These are phyloP conservation scores for Termitomyces eurrhizus DNA, from an alignment of 768 basidiomycete genomes.

Conservation along the genomic window DNA sequence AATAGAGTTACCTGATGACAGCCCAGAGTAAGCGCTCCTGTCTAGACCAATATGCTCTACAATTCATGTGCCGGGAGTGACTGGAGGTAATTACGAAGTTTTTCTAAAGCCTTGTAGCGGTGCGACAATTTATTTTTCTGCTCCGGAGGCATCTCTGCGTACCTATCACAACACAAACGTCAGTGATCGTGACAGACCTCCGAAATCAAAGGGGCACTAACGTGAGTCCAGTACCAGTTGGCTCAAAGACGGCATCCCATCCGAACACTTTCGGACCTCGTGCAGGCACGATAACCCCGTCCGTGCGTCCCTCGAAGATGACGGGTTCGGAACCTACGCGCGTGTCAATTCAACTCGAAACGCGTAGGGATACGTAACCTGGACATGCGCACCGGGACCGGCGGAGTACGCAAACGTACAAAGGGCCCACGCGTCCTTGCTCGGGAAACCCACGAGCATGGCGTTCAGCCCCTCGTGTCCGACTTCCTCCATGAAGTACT, in stretches of 20 bases:
- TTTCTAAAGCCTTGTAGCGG: conserved; percentile 68
- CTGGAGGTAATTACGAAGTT: conserved; percentile 51
- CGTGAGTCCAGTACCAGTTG: conserved; percentile 74
- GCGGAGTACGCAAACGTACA: conserved; percentile 96
- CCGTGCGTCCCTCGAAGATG: conserved; percentile 76
- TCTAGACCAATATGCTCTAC: background rate
- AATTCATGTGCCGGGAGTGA: conserved; percentile 18
- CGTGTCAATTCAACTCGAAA: background rate
- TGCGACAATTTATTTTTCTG: conserved; percentile 75
- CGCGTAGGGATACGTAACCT: no score
- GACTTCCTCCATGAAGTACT: conserved; percentile 78
- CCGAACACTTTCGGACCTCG: conserved; percentile 80
- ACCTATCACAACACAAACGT: conserved; percentile 33
- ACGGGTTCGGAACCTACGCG: conserved; percentile 59
- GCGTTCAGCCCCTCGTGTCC: conserved; percentile 91
- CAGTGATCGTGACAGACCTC: background rate
- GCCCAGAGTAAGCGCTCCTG: background rate
- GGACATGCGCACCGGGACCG: conserved; percentile 52
- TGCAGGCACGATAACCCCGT: conserved; percentile 85
- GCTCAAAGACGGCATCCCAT: conserved; percentile 89
- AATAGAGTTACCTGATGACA: background rate
- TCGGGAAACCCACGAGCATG: conserved; percentile 72
- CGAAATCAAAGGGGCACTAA: conserved; percentile 30
- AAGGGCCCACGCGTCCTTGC: conserved; percentile 79
- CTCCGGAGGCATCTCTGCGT: conserved; percentile 69